Base-by-base conservation (phyloP, 495 filamentous ascomycete species). In the Xylona heveae region DNA sequence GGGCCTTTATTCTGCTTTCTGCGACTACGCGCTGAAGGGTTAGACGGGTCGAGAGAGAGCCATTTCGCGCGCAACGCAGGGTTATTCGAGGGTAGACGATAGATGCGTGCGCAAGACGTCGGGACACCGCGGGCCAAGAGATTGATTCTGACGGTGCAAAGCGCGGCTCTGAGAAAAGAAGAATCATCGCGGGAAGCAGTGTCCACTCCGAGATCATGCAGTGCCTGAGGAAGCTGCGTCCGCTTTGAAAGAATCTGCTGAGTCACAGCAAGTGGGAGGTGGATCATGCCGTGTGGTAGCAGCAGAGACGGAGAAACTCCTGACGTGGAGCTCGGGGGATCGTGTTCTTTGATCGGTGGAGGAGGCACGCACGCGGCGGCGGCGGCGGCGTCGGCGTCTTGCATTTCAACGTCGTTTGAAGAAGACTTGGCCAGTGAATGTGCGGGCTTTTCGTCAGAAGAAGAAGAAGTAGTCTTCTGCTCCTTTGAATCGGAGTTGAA, bases 21-120 rank as follows among this genome's bases (percentile, higher is more conserved):
- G 7, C 8, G 15, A 9, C 14, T 16, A 7, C 7, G 14, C 7
- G 14, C 14, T 9, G 8, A 14, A 10, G 33, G 24, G 24, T 31
- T 7, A 28, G 32, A 13, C 6, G 42, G 27, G 41, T 49, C 23
- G 35, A 60, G 44, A 13, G 50, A 42, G 5, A 71, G 52, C 71
- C 71, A 77, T 43, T 61, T 51, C 12, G 49, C 36, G 6, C 63
- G 59, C 6, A 73, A 55, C 4, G 42, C 42, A 6, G 46, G 37
- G 30, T 69, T 41, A 10, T 38, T 44, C 1, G 48, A 51, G 0
- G 78, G 76, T 5, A 83, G 63, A 16, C 73, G 68, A 47, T 83
- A 84, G 38, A 84, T 65, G 8, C 78, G 62, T 6, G 75, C 71
- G 44, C 63, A 68, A n/a, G 62, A 52, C 2, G 47, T 49, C 5